These are phyloP conservation scores for Neolentinus lepideus DNA, from an alignment of 1,284 basidiomycete genomes.

Conservation along the genomic window DNA sequence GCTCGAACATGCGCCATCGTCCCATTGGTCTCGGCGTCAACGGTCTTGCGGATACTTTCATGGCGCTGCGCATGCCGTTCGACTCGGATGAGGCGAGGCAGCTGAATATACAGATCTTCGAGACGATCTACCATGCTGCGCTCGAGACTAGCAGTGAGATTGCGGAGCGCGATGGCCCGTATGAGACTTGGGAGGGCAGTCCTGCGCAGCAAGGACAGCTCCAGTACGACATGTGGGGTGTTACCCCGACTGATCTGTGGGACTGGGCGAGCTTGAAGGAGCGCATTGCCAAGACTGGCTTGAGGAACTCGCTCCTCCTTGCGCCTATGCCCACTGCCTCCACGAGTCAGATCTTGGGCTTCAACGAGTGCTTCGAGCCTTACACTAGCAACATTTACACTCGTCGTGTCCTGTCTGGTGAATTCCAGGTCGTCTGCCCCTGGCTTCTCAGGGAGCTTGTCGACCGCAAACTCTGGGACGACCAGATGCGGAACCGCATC, in stretches of 20 bases:
- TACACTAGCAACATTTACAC: slow-evolving; percentile 99
- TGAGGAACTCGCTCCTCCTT: slow-evolving; percentile 91
- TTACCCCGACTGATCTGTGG: slow-evolving; percentile 91
- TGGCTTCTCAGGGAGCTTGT: slow-evolving; percentile 98
- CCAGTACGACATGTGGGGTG: slow-evolving; percentile 95
- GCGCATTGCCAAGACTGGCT: slow-evolving; percentile 81
- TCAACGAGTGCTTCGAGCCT: slow-evolving; percentile 98
- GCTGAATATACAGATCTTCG: slow-evolving; percentile 96
- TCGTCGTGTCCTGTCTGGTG: slow-evolving; percentile 97
- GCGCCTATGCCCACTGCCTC: slow-evolving; percentile 99
- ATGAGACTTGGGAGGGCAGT: slow-evolving; percentile 89
- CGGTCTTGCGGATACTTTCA: slow-evolving; percentile 97
- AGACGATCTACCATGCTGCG: slow-evolving; percentile 98
- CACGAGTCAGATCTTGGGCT: slow-evolving; percentile 96
- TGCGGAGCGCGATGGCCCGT: slow-evolving; percentile 77
- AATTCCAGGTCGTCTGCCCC: slow-evolving; percentile 99
- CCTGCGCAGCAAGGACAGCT: slow-evolving; percentile 87
- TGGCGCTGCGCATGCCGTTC: slow-evolving; percentile 95
- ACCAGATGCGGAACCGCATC: slow-evolving; percentile 99
- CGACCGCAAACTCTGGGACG: slow-evolving; percentile 93
- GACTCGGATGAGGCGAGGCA: slow-evolving; percentile 84
- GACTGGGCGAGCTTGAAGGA: slow-evolving; percentile 90
- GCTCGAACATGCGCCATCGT: slow-evolving; percentile 96
- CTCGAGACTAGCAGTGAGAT: slow-evolving; percentile 91
- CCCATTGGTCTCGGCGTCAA: slow-evolving; percentile 98